Conservation (phyloP, 208 protist genomes). For the Wallacemonas sp. region DNA sequence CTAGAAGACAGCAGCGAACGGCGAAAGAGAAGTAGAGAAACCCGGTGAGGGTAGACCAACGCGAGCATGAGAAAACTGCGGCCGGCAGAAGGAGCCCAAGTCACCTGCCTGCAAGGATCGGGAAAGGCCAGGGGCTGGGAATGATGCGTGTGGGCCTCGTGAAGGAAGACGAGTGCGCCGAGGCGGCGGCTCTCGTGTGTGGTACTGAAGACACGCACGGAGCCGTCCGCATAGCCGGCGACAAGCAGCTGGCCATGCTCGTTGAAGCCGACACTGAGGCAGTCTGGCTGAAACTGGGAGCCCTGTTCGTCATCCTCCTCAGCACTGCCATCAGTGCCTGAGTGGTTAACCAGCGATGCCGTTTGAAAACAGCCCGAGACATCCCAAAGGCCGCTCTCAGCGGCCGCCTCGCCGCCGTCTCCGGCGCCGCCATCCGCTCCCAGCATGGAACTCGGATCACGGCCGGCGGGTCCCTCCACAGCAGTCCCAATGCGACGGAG, state of each 20-base stretch:
- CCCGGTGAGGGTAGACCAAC: conserved; percentile 37
- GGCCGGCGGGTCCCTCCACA: conserved; percentile 4
- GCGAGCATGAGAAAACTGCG: conserved; percentile 79
- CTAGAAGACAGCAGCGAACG: conserved; percentile 19
- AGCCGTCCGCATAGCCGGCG: conserved; percentile 42
- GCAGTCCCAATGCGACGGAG: not conserved
- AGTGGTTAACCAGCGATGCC: not conserved
- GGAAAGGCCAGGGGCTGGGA: not conserved
- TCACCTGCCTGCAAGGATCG: conserved; percentile 42
- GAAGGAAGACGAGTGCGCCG: conserved; percentile 21
- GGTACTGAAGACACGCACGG: conserved; percentile 49
- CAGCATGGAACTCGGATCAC: not conserved
- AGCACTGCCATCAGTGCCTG: not conserved
- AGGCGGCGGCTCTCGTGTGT: conserved; percentile 32
- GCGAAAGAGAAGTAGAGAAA: conserved; percentile 65
- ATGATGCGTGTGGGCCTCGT: not conserved
- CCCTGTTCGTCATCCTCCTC: not conserved
- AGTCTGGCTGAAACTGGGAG: conserved; percentile 14
- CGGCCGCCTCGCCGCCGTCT: not conserved
- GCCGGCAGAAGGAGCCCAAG: conserved; percentile 72
- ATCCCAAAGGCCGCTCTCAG: not conserved
- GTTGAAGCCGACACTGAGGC: conserved; percentile 57
- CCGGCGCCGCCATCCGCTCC: not conserved
- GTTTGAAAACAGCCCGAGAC: not conserved
- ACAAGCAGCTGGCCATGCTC: conserved; percentile 65